Evolutionary conservation across 2,329 filamentous ascomycete genomes (phyloP).

Genomic region (Aspergillus tamarii): DNA sequence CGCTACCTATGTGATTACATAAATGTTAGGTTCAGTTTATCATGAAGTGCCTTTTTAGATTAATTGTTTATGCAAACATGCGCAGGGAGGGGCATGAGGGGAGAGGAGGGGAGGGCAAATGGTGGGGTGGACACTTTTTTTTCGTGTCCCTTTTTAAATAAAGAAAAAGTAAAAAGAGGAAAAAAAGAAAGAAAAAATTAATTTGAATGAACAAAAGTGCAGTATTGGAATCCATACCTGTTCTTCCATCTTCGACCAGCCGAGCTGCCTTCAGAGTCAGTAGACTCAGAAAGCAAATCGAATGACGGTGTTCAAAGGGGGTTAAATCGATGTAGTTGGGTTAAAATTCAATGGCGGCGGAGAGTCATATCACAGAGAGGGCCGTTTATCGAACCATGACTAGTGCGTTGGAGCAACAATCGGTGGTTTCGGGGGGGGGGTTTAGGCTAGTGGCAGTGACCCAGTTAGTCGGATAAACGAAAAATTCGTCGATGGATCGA

Average conservation of each 20-base stretch:
- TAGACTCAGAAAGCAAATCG: slow-evolving; percentile 27
- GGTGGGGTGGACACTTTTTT: slow-evolving; percentile 20
- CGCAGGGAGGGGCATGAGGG: slow-evolving; percentile 25
- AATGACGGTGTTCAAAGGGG: slow-evolving; percentile 18
- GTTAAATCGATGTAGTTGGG: slow-evolving; percentile 20
- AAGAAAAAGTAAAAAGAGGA: not conserved
- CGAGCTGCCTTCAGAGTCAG: slow-evolving; percentile 36
- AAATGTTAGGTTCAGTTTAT: slow-evolving; percentile 21
- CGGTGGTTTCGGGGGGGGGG: slow-evolving; percentile 1
- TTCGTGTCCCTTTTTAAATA: slow-evolving; percentile 4
- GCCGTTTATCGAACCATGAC: slow-evolving; percentile 15
- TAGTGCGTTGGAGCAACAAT: slow-evolving; percentile 6
- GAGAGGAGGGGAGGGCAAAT: slow-evolving; percentile 18
- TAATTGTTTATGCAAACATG: not conserved
- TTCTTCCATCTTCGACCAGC: slow-evolving; percentile 50
- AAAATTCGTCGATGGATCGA: slow-evolving; percentile 9
- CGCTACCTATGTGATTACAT: slow-evolving; percentile 66
- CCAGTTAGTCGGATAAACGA: slow-evolving; percentile 20
- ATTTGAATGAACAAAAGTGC: not conserved
- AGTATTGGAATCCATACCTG: slow-evolving; percentile 37
- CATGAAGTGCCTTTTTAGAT: not conserved
- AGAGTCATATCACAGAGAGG: slow-evolving; percentile 28
- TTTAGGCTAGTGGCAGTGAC: slow-evolving; percentile 11
- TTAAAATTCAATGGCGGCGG: slow-evolving; percentile 26
- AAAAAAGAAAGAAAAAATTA: slow-evolving; percentile 9